Base-by-base conservation (phyloP, 2,329 filamentous ascomycete genomes). In the Cladosporium sphaerospermum region DNA sequence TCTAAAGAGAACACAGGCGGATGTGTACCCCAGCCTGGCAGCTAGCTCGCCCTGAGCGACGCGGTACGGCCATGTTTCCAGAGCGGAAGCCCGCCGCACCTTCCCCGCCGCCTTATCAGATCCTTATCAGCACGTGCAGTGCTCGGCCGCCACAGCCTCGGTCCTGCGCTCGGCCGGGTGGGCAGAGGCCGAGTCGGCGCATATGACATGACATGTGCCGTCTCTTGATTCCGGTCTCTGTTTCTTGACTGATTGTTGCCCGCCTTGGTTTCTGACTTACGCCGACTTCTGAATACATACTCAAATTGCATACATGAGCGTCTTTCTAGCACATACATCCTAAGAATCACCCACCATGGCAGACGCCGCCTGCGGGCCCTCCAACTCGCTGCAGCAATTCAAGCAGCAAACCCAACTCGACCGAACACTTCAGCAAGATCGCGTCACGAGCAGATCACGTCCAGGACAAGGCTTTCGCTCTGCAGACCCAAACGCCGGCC, bases 351-450 rank as follows among this genome's bases (percentile, higher is more conserved):
- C 37, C 64, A 73, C 59, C 61, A 87, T 87, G 84, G 75, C 80
- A 49, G 83, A 87, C 63, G 77, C 79, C 61, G 73, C 88, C 53
- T 91, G 87, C 67, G 86, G 87, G 55, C 85, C 86, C 14, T 87
- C 86, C 10, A 89, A 87, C 69, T 79, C 85, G 57, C 79, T 88
- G 49, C 86, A 89, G 69, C 84, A 80, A 64, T 82, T 90, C 66
- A 80, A 85, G 62, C 83, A 85, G 62, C 86, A 89, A 68, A 74
- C 81, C 9, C 77, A 84, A 45, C 77, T 81, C 57, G 85, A 90
- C 66, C 77, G 84, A 52, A 83, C 83, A 9, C 74, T 86, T 45
- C 86, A 90, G 65, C 87, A 89, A 68, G 87, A 90, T 69, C 83
- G 85, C 48, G 63, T 87, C 44, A 69, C 76, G 34, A 72, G 76